These are phyloP conservation scores for Metarhizium humberi DNA, from an alignment of 2,329 filamentous ascomycete species.

Conservation along the genomic window DNA sequence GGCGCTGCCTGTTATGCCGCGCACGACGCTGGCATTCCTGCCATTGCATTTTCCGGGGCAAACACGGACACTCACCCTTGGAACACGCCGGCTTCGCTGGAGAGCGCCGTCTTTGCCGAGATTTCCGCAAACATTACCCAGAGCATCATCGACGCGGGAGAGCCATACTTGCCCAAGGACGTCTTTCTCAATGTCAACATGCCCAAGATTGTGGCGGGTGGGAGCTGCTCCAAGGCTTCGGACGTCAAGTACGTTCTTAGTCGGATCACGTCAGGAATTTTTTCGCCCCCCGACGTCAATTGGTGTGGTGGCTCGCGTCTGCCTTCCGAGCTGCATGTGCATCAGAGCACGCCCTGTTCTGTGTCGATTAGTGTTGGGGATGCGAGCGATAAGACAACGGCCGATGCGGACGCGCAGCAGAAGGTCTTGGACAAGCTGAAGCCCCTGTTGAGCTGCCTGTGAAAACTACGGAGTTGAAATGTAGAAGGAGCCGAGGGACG, in stretches of 20 bases:
- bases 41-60: conserved; percentile 57
- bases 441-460: conserved; percentile 18
- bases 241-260: conserved; percentile 57
- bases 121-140: conserved; percentile 50
- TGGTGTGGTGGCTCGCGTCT: conserved; percentile 46
- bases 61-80: conserved; percentile 42
- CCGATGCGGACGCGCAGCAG: conserved; percentile 19
- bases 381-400: conserved; percentile 50
- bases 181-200: conserved; percentile 65
- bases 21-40: conserved; percentile 45
- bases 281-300: conserved; percentile 43
- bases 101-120: conserved; percentile 53
- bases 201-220: conserved; percentile 33
- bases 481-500: neutral
- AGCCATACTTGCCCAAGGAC: conserved; percentile 52
- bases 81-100: conserved; percentile 43
- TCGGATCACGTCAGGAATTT: conserved; percentile 47
- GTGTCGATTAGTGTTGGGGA: conserved; percentile 55
- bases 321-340: conserved; percentile 49
- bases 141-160: conserved; percentile 42
- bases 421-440: conserved; percentile 22
- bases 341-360: conserved; percentile 43
- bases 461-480: too few species aligned
- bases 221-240: conserved; percentile 37
- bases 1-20: conserved; percentile 53